Evolutionary conservation across 257 asterid genomes (phyloP), one percentile per base, ranked within the genome.

Genomic region (Cruciata laevipes): DNA sequence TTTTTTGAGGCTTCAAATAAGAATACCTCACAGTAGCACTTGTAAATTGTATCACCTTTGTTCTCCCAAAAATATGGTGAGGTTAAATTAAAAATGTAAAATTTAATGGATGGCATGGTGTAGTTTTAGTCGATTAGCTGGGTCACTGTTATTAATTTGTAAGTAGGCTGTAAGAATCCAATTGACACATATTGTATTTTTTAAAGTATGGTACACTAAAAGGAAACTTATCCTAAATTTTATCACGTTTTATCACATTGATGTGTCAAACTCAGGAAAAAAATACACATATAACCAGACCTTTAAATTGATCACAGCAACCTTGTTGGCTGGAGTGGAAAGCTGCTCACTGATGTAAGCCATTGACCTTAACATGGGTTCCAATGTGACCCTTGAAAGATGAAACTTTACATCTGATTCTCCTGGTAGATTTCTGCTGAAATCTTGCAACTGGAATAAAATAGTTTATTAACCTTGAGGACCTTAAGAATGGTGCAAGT

Each of bases 301-400:
- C 97, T 89, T 92, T 67, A 92, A 75, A 79, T 87, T 92, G 82
- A 93, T 83, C 68, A 88, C 82, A 69, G 99, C 97, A 81, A 88
- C 87, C 79, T 84, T 88, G 73, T 82, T 87, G 73, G 89, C 92
- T 23, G 95, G 85, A 70, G 85, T 55, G 2, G 91, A 84, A 62
- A 92, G 95, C 81, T 92, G 96, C 69, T 92, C 94, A 23, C 90
- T 86, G 78, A 92, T 86, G 82, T 85, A 83, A 37, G 96, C 91
- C 97, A 92, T 89, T 64, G 98, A 92, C 84, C 78, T 87, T 81
- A 87, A 73, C 93, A 86, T 87, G 63, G 97, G 96, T 78, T 92
- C 96, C 79, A 92, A 69, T 7, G 96, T 86, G 68, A 80, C 81
- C 76, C 74, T 82, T 20, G 97, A 84, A 49, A 89, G 76, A 72